phyloP scores from a whole-genome alignment of 2,329 filamentous ascomycete species.

The Leptographium galeiforme region DNA sequence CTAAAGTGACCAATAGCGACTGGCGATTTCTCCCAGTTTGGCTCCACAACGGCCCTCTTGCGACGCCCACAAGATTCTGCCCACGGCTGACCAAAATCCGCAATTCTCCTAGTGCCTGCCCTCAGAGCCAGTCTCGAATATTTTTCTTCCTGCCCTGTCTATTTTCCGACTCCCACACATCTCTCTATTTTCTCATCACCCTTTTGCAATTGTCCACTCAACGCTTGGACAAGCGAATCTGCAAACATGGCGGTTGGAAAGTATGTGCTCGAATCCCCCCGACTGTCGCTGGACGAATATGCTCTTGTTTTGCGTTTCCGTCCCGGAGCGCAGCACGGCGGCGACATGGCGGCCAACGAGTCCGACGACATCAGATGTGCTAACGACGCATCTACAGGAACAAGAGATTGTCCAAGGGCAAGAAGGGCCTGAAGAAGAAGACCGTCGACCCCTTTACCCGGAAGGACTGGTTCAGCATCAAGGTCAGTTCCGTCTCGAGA shows the following conservation, averaged over 20 bases:
- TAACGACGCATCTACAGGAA: slow-evolving; percentile 46
- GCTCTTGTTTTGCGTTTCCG: not conserved
- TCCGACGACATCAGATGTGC: not conserved
- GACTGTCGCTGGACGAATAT: not conserved
- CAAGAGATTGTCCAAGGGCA: slow-evolving; percentile 99
- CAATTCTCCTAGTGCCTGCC: slow-evolving; percentile 4
- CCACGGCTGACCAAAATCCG: slow-evolving; percentile 4
- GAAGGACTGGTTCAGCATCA: slow-evolving; percentile 99
- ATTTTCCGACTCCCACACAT: slow-evolving; percentile 5
- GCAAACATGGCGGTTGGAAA: slow-evolving; percentile 49
- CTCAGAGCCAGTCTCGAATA: slow-evolving; percentile 6
- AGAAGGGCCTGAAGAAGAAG: slow-evolving; percentile 99
- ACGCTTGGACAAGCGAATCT: slow-evolving; percentile 29
- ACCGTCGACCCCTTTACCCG: slow-evolving; percentile 92
- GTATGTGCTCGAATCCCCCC: slow-evolving; percentile 24
- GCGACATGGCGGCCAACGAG: not conserved
- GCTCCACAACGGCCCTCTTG: slow-evolving; percentile 4
- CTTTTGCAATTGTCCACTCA: slow-evolving; percentile 22
- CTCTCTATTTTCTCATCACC: slow-evolving; percentile 18
- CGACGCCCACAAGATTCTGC: slow-evolving; percentile 14
- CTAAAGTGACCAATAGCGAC: slow-evolving; percentile 2
- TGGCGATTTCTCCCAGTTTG: not conserved
- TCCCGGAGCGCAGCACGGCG: not conserved
- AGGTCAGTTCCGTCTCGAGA: slow-evolving; percentile 39
- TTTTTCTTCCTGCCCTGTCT: slow-evolving; percentile 4